Conservation (phyloP, 169 alveolate genomes). For the Cryptosporidium andersoni region DNA sequence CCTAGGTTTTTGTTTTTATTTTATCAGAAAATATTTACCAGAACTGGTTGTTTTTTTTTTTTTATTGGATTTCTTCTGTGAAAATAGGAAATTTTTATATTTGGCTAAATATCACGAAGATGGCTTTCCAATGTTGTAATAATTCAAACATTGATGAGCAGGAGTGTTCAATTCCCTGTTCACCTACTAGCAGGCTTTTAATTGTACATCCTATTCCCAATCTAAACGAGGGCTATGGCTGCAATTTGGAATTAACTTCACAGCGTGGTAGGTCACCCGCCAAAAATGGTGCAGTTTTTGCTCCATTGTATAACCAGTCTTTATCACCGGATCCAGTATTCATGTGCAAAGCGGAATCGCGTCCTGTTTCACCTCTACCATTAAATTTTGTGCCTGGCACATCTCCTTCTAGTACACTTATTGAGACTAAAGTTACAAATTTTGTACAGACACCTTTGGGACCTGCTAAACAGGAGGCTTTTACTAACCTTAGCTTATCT, state of each 20-base stretch:
- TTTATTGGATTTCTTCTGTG: not conserved
- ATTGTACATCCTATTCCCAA: slow-evolving; percentile 4
- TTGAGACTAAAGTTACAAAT: slow-evolving; percentile 50
- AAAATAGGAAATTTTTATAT: not conserved
- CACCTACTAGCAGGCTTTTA: not conserved
- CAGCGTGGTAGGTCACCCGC: not conserved
- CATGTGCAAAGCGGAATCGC: no score
- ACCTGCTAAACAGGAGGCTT: slow-evolving; percentile 29
- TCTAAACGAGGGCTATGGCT: slow-evolving; percentile 39
- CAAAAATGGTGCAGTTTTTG: not conserved
- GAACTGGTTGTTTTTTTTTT: not conserved
- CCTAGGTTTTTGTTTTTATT: no score
- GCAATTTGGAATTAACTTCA: slow-evolving; percentile 5
- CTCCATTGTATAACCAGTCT: not conserved
- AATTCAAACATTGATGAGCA: no score
- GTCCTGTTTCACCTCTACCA: no score
- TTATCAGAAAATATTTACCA: no score
- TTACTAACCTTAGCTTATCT: slow-evolving; percentile 7
- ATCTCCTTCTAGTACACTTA: slow-evolving; percentile 15
- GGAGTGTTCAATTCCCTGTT: no score
- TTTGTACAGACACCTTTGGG: slow-evolving; percentile 22
- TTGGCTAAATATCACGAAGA: no score
- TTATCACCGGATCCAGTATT: not conserved
- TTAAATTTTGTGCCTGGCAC: not conserved
- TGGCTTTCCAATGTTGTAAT: slow-evolving; percentile 56